Evolutionary conservation across 2,329 filamentous ascomycete genomes (phyloP), one percentile per base, ranked within the genome.

Genomic region (Orbilia brochopaga): DNA sequence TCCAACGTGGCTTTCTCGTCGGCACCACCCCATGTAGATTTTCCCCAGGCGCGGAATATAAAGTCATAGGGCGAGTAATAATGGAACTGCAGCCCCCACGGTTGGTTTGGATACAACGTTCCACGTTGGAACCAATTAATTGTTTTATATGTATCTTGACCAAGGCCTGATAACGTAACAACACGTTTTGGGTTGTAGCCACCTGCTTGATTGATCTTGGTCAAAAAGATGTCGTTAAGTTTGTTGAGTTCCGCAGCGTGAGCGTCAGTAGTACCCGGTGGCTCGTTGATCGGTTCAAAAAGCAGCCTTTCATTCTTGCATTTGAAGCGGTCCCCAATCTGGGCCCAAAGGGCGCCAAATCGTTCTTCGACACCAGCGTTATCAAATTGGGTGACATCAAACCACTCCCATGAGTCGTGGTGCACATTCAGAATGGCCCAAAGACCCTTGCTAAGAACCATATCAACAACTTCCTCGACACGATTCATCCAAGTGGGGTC

Each of bases 361-460:
- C 83, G 83, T 73, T 86, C 83, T 74, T 86, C 83, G 10, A 87
- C 85, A 1, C 53, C 52, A 7, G 57, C 58, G 27, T 62, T 63
- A 2, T 55, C 53, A 27, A 50, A 62, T 17, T 52, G 75, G 79
- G 82, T 82, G 2, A 85, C 78, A 75, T 86, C 85, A 2, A 83
- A 83, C 85, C 85, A 87, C n/a, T 81, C 79, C 83, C 82, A 85
- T 2, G 83, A 84, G 74, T 87, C 85, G 69, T 87, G 85, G 73
- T 87, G 85, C 1, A 85, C 83, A 67, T 87, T 85, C 11, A 86
- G 81, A 24, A 87, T 79, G 0, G 83, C 82, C 60, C 83, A 84
- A 2, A 87, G 76, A 1, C 80, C 83, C 0, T 82, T 79, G 2
- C 80, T 78, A 0, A 83, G 81, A 3, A 85, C 82, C 81, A 84